Percentiles rank a stretch among this genome's conserved stretches.
Evolutionary conservation across 352 stramenopile species (phyloP).

Genomic region (Phytophthora macrochlamydospora): DNA sequence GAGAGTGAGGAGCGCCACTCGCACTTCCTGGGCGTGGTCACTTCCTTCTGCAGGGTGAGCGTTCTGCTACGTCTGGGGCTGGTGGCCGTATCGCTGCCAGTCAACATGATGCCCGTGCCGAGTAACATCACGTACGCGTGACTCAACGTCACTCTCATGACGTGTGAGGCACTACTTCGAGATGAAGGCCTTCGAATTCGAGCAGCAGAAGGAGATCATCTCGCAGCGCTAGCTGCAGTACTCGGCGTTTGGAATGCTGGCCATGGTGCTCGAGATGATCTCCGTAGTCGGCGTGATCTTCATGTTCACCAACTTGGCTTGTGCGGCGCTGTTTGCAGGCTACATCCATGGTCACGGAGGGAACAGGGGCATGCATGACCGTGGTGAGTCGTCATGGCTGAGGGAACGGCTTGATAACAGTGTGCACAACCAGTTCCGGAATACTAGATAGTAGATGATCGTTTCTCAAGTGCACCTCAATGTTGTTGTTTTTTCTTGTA

Average conservation of each 20-base stretch:
- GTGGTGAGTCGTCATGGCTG: too few species aligned
- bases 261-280: slow-evolving; percentile 46
- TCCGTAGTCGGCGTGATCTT: slow-evolving; percentile 40
- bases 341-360: slow-evolving; percentile 22
- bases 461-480: too few species aligned
- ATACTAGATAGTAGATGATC: too few species aligned
- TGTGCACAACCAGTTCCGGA: too few species aligned
- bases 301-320: slow-evolving; percentile 45
- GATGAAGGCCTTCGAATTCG: slow-evolving; percentile 33
- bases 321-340: slow-evolving; percentile 40
- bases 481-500: slow-evolving; percentile 1
- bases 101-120: slow-evolving; percentile 45
- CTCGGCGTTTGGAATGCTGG: slow-evolving; percentile 41
- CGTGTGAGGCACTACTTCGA: slow-evolving; percentile 51
- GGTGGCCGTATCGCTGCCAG: slow-evolving; percentile 36
- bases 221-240: slow-evolving; percentile 29
- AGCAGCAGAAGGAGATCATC: slow-evolving; percentile 36
- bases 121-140: slow-evolving; percentile 40
- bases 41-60: slow-evolving; percentile 35
- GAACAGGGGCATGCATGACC: too few species aligned
- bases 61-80: slow-evolving; percentile 32
- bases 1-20: slow-evolving; percentile 26
- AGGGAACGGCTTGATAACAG: too few species aligned
- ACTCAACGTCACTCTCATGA: slow-evolving; percentile 41
- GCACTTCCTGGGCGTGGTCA: slow-evolving; percentile 27